A percentile compares a stretch with the other conserved stretches of the same genome.
These are phyloP conservation scores for Podospora sp. DNA, from an alignment of 495 filamentous ascomycete genomes.

Conservation along the genomic window DNA sequence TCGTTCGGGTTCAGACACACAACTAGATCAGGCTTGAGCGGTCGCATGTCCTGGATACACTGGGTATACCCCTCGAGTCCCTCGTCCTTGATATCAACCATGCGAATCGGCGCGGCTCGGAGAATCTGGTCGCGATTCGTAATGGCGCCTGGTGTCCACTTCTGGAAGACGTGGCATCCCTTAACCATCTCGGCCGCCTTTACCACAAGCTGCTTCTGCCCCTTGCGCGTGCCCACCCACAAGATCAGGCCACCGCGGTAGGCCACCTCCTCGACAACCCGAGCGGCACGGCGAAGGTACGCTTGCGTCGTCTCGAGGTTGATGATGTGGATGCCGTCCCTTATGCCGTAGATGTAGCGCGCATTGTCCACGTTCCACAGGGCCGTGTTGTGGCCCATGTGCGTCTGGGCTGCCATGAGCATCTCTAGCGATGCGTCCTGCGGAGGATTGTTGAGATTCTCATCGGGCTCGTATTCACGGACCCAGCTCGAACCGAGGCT, in stretches of 20 bases:
- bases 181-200: conserved; percentile 74
- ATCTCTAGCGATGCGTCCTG: conserved; percentile 85
- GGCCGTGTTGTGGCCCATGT: conserved; percentile 89
- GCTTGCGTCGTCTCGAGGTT: conserved; percentile 83
- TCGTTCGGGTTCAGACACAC: conserved; percentile 90
- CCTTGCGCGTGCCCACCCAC: conserved; percentile 83
- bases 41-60: conserved; percentile 60
- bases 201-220: conserved; percentile 77
- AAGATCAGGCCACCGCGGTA: conserved; percentile 82
- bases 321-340: conserved; percentile 91
- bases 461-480: conserved; percentile 67
- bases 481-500: conserved; percentile 57
- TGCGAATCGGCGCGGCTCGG: conserved; percentile 61
- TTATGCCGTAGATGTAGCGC: conserved; percentile 91
- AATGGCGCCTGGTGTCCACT: conserved; percentile 89
- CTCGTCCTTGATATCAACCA: conserved; percentile 71
- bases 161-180: conserved; percentile 88
- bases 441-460: conserved; percentile 70
- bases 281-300: conserved; percentile 84
- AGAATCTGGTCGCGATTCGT: conserved; percentile 93
- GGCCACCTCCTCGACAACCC: conserved; percentile 84
- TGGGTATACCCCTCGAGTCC: conserved; percentile 66
- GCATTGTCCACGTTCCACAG: conserved; percentile 96
- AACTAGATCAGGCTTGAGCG: conserved; percentile 85
- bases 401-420: conserved; percentile 85